Evolutionary conservation across 1,284 basidiomycete species (phyloP).

Genomic region (Moesziomyces aphidis): DNA sequence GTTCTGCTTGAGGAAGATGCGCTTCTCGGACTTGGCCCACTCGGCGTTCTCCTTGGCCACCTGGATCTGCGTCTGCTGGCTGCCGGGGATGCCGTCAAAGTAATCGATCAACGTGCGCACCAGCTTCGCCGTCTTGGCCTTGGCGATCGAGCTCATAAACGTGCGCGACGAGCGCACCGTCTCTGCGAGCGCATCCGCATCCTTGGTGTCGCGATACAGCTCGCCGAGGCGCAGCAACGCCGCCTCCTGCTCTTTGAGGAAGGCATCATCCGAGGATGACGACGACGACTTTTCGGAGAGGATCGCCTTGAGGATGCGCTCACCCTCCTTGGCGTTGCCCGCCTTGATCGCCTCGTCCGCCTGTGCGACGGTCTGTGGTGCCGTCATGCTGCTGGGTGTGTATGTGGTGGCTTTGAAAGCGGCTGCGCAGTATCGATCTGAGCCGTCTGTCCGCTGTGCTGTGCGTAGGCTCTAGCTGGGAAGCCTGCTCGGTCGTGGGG

Average conservation of each 20-base stretch:
- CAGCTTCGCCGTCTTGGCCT: slow-evolving; percentile 97
- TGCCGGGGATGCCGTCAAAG: slow-evolving; percentile 82
- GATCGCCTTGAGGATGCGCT: slow-evolving; percentile 61
- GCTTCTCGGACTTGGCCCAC: slow-evolving; percentile 92
- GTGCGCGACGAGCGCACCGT: slow-evolving; percentile 86
- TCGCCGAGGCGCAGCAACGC: slow-evolving; percentile 88
- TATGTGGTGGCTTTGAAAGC: neutral
- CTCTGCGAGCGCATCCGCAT: slow-evolving; percentile 85
- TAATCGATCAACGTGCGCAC: slow-evolving; percentile 87
- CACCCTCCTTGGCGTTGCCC: slow-evolving; percentile 51
- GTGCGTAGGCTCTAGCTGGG: neutral
- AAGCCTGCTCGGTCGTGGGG: neutral
- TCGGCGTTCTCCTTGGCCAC: slow-evolving; percentile 90
- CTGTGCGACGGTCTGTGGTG: slow-evolving; percentile 53
- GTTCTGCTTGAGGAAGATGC: slow-evolving; percentile 94
- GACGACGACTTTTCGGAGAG: slow-evolving; percentile 44
- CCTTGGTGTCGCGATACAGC: slow-evolving; percentile 85
- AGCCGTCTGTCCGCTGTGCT: neutral
- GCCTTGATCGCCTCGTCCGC: slow-evolving; percentile 60
- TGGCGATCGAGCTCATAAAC: slow-evolving; percentile 94
- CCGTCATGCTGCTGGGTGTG: slow-evolving; percentile 20
- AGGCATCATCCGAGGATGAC: slow-evolving; percentile 71
- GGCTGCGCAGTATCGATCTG: neutral
- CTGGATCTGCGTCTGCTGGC: slow-evolving; percentile 82
- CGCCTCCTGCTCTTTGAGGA: slow-evolving; percentile 82